Conservation (phyloP, 176 grass and related monocot genomes). For the Oropetium thomaeum region DNA sequence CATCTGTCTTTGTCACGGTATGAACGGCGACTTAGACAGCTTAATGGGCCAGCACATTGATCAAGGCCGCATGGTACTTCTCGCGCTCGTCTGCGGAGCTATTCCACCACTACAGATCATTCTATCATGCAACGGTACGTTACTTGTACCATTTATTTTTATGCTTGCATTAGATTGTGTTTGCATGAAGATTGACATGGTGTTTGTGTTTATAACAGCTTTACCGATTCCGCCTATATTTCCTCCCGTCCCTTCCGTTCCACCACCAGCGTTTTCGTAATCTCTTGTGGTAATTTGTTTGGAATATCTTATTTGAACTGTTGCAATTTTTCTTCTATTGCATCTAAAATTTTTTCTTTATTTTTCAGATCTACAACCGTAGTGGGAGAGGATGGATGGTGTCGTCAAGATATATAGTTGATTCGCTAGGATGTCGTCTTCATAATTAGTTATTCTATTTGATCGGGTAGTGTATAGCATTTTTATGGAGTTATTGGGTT, state of each 20-base stretch:
- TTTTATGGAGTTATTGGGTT: too few relatives aligned
- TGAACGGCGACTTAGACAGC: slow-evolving; percentile 32
- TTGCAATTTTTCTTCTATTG: too few relatives aligned
- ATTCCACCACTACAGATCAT: background rate
- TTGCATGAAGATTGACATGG: background rate
- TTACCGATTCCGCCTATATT: background rate
- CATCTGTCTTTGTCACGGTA: slow-evolving; percentile 41
- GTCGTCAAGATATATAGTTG: too few relatives aligned
- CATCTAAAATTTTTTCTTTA: too few relatives aligned
- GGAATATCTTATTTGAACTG: background rate
- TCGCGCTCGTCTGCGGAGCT: slow-evolving; percentile 14
- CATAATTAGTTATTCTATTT: too few relatives aligned
- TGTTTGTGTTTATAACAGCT: background rate
- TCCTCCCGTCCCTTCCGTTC: background rate
- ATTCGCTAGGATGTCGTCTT: too few relatives aligned
- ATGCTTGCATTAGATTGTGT: too few relatives aligned
- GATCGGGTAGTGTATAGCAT: too few relatives aligned
- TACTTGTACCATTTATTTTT: too few relatives aligned
- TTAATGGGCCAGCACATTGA: slow-evolving; percentile 23
- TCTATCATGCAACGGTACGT: background rate
- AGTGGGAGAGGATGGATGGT: too few relatives aligned
- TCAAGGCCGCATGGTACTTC: slow-evolving; percentile 10
- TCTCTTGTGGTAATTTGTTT: background rate
- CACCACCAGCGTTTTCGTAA: background rate
- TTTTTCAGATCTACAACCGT: too few relatives aligned